A percentile compares a stretch with the other conserved stretches of the same genome.
These are phyloP conservation scores for Trematosphaeria pertusa DNA, from an alignment of 2,329 filamentous ascomycete genomes.

Conservation along the genomic window DNA sequence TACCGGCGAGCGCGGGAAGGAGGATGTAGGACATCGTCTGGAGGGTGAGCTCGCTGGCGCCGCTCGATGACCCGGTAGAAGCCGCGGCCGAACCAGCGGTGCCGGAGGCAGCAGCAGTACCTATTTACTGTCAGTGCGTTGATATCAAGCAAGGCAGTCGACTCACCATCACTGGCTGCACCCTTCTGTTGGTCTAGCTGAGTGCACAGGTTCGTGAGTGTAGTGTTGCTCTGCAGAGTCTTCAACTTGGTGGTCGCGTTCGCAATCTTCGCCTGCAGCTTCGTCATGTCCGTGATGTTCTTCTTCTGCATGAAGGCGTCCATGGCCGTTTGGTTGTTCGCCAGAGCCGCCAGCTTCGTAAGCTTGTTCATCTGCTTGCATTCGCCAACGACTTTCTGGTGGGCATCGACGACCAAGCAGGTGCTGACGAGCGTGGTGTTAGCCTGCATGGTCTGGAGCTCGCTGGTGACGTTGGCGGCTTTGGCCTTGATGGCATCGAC, in stretches of 20 bases:
- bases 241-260: conserved; percentile 31
- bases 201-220: conserved; percentile 31
- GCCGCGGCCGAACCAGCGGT: conserved; percentile 1
- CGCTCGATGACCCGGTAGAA: conserved; percentile 6
- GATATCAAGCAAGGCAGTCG: background rate
- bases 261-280: conserved; percentile 28
- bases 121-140: background rate
- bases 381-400: conserved; percentile 23
- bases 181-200: conserved; percentile 25
- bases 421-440: conserved; percentile 35
- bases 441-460: conserved; percentile 28
- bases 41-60: conserved; percentile 17
- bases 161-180: conserved; percentile 7
- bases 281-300: conserved; percentile 28
- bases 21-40: conserved; percentile 25
- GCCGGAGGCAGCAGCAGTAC: background rate
- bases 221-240: conserved; percentile 34
- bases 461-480: conserved; percentile 29
- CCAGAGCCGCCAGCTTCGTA: conserved; percentile 27
- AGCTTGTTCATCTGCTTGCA: conserved; percentile 33
- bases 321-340: conserved; percentile 35
- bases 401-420: conserved; percentile 33
- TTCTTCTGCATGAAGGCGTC: conserved; percentile 28
- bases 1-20: conserved; percentile 20
- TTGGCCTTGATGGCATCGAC: conserved; percentile 33